phyloP scores from a whole-genome alignment of 768 basidiomycete genomes.

The Mycena maculata region DNA sequence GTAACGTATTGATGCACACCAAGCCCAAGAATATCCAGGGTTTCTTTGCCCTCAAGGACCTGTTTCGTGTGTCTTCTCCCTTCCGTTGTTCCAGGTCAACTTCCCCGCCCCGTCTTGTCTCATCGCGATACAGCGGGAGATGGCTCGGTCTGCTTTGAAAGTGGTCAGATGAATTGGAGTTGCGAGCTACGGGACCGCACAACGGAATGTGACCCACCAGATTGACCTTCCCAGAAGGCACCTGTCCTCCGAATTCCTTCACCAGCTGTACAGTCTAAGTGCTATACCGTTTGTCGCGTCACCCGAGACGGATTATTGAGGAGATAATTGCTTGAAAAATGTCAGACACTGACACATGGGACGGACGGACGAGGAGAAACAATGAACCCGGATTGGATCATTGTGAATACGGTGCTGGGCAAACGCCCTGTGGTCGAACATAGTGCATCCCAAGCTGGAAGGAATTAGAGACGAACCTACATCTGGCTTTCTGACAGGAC shows the following conservation, averaged over 20 bases:
- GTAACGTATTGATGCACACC: too few species aligned
- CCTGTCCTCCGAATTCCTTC: conserved; percentile 35
- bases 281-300: conserved; percentile 36
- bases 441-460: conserved; percentile 38
- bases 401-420: conserved; percentile 39
- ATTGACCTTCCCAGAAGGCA: conserved; percentile 33
- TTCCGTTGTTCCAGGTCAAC: too few species aligned
- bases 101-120: too few species aligned
- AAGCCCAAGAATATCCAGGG: too few species aligned
- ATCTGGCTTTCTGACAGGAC: background rate
- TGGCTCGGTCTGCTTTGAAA: too few species aligned
- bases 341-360: background rate
- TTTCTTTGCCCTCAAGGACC: too few species aligned
- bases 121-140: too few species aligned
- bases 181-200: background rate
- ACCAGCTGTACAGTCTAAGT: conserved; percentile 32
- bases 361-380: conserved; percentile 30
- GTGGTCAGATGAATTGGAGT: background rate
- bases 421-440: conserved; percentile 37
- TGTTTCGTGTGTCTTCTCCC: too few species aligned
- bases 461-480: background rate
- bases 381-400: conserved; percentile 35
- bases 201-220: conserved; percentile 16
- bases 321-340: conserved; percentile 33
- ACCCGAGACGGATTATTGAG: conserved; percentile 34